Conservation (phyloP, 345 rosid species). For the Barbarea vulgaris region DNA sequence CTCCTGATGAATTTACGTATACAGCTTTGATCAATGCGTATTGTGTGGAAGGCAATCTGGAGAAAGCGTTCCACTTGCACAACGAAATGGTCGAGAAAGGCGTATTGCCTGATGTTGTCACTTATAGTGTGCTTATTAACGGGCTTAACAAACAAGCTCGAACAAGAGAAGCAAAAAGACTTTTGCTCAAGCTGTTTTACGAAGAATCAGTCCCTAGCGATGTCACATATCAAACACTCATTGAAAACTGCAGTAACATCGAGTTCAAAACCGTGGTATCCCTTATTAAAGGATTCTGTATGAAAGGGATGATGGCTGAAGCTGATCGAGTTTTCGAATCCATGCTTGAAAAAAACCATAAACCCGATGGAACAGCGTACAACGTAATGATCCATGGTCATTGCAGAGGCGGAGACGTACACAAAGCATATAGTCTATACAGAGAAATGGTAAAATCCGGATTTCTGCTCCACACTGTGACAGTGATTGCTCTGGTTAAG, state of each 20-base stretch:
- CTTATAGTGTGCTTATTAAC: constrained; percentile 84
- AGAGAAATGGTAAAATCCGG: constrained; percentile 61
- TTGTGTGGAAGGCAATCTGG: constrained; percentile 68
- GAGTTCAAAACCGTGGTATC: constrained; percentile 69
- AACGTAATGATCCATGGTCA: constrained; percentile 86
- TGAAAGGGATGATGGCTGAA: constrained; percentile 88
- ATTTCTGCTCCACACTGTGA: constrained; percentile 70
- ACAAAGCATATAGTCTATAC: constrained; percentile 68
- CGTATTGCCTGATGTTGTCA: constrained; percentile 80
- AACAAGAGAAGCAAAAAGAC: constrained; percentile 80
- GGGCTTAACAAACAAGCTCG: constrained; percentile 87
- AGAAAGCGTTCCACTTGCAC: constrained; percentile 62
- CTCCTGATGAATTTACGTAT: constrained; percentile 74
- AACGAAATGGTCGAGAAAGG: constrained; percentile 80
- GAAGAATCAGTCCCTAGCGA: constrained; percentile 70
- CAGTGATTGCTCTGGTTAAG: constrained; percentile 67
- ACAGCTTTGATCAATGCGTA: constrained; percentile 74
- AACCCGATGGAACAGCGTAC: constrained; percentile 69
- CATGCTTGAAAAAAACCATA: constrained; percentile 63
- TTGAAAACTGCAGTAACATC: constrained; percentile 62
- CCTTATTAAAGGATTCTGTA: constrained; percentile 85
- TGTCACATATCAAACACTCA: constrained; percentile 66
- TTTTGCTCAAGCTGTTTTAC: constrained; percentile 75
- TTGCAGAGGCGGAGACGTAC: constrained; percentile 58
- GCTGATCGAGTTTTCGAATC: constrained; percentile 74